Conservation (phyloP, 2,329 filamentous ascomycete genomes). For the Calonectria fujianensis region DNA sequence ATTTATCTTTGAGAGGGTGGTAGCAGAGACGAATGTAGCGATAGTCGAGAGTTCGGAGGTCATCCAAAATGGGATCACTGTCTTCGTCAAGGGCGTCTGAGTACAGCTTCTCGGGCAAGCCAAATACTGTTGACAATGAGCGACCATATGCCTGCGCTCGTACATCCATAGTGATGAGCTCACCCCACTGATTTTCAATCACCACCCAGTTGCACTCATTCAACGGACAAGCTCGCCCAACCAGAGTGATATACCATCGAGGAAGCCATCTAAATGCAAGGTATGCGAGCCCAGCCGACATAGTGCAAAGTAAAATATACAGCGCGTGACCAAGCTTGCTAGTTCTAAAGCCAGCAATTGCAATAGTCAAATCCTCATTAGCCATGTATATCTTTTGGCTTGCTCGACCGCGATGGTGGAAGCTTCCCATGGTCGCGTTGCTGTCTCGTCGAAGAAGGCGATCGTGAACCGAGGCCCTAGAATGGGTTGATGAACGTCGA, state of each 20-base stretch:
- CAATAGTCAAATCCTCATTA: slow-evolving; percentile 95
- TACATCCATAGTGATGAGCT: slow-evolving; percentile 87
- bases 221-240: slow-evolving; percentile 82
- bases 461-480: slow-evolving; percentile 73
- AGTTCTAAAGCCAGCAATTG: slow-evolving; percentile 92
- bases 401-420: slow-evolving; percentile 76
- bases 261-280: slow-evolving; percentile 93
- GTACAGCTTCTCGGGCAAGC: slow-evolving; percentile 76
- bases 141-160: slow-evolving; percentile 72
- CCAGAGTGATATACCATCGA: slow-evolving; percentile 85
- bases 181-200: slow-evolving; percentile 98
- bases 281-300: slow-evolving; percentile 86
- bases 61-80: slow-evolving; percentile 83
- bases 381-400: slow-evolving; percentile 95
- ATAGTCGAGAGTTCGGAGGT: slow-evolving; percentile 89
- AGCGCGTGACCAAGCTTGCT: slow-evolving; percentile 79
- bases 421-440: slow-evolving; percentile 79
- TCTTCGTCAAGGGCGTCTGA: slow-evolving; percentile 74
- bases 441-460: slow-evolving; percentile 85
- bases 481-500: slow-evolving; percentile 78
- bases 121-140: slow-evolving; percentile 79
- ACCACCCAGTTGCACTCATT: slow-evolving; percentile 92
- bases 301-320: slow-evolving; percentile 82
- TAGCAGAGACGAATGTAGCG: slow-evolving; percentile 96
- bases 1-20: slow-evolving; percentile 92